Conservation (phyloP, 1,284 basidiomycete species). For the Fomitopsis betulina region DNA sequence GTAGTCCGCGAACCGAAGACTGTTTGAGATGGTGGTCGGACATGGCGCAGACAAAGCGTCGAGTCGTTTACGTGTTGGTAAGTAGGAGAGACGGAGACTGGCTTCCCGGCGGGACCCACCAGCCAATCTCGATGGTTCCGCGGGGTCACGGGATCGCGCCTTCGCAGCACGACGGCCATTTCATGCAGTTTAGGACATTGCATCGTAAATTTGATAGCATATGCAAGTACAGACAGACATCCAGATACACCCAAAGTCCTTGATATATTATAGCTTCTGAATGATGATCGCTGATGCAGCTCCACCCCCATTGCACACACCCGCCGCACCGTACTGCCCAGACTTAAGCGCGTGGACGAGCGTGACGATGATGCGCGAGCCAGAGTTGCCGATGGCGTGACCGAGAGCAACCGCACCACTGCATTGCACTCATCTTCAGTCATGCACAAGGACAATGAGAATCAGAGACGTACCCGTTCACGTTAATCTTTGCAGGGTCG, state of each 20-base stretch:
- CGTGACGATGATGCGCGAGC: constrained; percentile 92
- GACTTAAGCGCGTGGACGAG: constrained; percentile 88
- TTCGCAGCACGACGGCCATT: not conserved
- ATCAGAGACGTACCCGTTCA: constrained; percentile 65
- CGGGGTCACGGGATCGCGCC: not conserved
- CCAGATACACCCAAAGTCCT: not conserved
- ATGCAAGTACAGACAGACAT: constrained; percentile 31
- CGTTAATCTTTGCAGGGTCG: constrained; percentile 87
- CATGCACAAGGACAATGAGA: not conserved
- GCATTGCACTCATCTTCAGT: constrained; percentile 6
- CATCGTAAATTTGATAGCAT: constrained; percentile 15
- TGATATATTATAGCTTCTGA: constrained; percentile 65
- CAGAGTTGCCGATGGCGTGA: constrained; percentile 95
- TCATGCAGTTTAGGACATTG: not conserved
- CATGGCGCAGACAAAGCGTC: not conserved
- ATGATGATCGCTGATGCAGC: constrained; percentile 89
- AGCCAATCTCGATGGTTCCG: not conserved
- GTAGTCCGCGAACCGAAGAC: not conserved
- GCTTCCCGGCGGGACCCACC: too few species aligned
- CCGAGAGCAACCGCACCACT: constrained; percentile 92
- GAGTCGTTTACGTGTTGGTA: not conserved
- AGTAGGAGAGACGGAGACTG: not conserved
- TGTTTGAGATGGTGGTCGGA: constrained; percentile 8
- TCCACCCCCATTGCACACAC: constrained; percentile 97
- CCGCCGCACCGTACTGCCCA: constrained; percentile 97